Conservation (phyloP, 1,139 yeast species). For the Blastobotrys apis region DNA sequence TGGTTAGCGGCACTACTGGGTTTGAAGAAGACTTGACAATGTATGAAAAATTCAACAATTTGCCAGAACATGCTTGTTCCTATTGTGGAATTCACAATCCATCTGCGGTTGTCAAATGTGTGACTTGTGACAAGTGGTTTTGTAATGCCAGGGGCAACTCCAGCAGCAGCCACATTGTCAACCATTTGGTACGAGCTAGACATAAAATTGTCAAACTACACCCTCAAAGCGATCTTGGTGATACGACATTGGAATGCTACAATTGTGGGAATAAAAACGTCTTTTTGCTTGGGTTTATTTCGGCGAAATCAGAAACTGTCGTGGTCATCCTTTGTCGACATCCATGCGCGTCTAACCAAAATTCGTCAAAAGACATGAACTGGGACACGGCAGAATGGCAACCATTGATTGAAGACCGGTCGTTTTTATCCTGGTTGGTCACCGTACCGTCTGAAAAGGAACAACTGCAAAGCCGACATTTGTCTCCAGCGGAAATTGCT, state of each 20-base stretch:
- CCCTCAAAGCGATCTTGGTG: slow-evolving; percentile 79
- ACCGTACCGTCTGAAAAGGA: slow-evolving; percentile 65
- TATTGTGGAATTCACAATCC: slow-evolving; percentile 77
- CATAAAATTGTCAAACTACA: slow-evolving; percentile 75
- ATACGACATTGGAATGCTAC: slow-evolving; percentile 81
- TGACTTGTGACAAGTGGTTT: slow-evolving; percentile 80
- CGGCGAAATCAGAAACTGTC: slow-evolving; percentile 82
- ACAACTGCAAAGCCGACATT: slow-evolving; percentile 47
- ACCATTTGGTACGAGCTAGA: slow-evolving; percentile 76
- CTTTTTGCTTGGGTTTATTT: slow-evolving; percentile 79
- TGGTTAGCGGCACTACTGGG: slow-evolving; percentile 14
- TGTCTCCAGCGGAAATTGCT: slow-evolving; percentile 62
- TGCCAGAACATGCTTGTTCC: slow-evolving; percentile 36
- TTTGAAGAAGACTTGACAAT: background rate
- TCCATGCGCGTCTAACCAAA: slow-evolving; percentile 77
- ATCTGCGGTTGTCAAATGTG: slow-evolving; percentile 68
- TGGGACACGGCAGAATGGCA: slow-evolving; percentile 95
- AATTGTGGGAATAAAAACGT: slow-evolving; percentile 82
- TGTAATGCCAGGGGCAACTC: slow-evolving; percentile 70
- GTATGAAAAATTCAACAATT: slow-evolving; percentile 10
- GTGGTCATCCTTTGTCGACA: slow-evolving; percentile 83
- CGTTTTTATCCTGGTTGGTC: slow-evolving; percentile 79
- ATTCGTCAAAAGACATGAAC: slow-evolving; percentile 39
- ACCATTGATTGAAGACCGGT: slow-evolving; percentile 74
- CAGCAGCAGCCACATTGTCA: slow-evolving; percentile 76